Conservation (phyloP, 345 rosid species). For the Cardamine resedifolia region DNA sequence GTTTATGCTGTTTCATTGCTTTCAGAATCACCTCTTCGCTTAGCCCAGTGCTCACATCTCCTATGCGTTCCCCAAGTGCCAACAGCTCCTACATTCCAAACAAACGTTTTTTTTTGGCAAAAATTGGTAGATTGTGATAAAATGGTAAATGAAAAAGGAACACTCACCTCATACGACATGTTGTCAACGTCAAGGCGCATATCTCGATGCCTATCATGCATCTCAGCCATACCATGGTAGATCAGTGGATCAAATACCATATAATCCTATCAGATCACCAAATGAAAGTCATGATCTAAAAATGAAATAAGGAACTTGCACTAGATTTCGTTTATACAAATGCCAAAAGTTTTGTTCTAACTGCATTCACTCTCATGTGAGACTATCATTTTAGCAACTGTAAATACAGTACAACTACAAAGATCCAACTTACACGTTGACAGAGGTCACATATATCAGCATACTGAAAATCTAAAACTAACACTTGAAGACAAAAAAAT, state of each 20-base stretch:
- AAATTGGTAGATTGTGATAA: background rate
- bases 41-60: constrained; percentile 84
- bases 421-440: background rate
- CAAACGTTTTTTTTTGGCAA: background rate
- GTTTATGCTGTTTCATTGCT: constrained; percentile 54
- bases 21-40: constrained; percentile 65
- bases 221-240: constrained; percentile 67
- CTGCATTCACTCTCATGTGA: background rate
- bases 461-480: constrained; percentile 21
- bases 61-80: constrained; percentile 88
- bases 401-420: background rate
- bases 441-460: background rate
- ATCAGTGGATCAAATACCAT: constrained; percentile 76
- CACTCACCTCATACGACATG: constrained; percentile 90
- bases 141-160: background rate
- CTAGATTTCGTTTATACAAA: constrained; percentile 5
- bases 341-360: background rate
- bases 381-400: background rate
- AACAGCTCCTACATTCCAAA: constrained; percentile 58
- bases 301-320: background rate
- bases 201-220: constrained; percentile 86
- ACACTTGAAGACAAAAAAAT: constrained; percentile 3
- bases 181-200: constrained; percentile 96
- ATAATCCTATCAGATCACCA: constrained; percentile 57
- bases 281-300: constrained; percentile 3